Evolutionary conservation across 2,329 filamentous ascomycete genomes (phyloP), one percentile per base, ranked within the genome.

Genomic region (Aspergillus alliaceus): DNA sequence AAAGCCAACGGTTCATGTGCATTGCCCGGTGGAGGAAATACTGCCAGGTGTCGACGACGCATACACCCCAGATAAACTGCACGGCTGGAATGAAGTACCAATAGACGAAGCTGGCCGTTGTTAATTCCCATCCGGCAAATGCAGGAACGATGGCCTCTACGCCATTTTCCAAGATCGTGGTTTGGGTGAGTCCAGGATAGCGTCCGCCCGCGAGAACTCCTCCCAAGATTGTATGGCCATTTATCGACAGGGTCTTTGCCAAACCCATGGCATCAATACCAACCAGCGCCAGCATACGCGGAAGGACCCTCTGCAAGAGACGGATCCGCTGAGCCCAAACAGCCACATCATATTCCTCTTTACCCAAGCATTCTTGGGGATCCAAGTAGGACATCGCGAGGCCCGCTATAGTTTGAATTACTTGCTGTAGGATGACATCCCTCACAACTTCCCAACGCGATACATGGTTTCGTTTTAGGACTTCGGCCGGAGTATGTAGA

Each of bases 1-100:
- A 98, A 66, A 99, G 84, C 90, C 91, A 98, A 75, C 90, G 93
- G 80, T 98, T 97, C 80, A 95, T 83, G 77, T 99, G 95, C 95
- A 99, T 99, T 57, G 89, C 85, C 37, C 95, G 91, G 77, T 99
- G 95, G 68, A 93, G 83, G 77, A 97, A 96, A 79, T 99, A 99
- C 74, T 99, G 93, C 95, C 95, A 99, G 44, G 92, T 95, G 77
- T 99, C 95, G 65, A 98, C 84, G 63, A 96, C 81, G 62, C 85
- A 78, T 59, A 93, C 84, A 24, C 88, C 95, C 50, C 90, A 69
- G 57, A 84, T 77, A 70, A 96, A 90, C 73, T 98, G 93, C 49
- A 93, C 54, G 3, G 79, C 82, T 0, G 95, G 95, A 60, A 98
- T 82, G 37, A 88, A 72, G 60, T 86, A 77, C 82, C 90, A 89